Conservation (phyloP, 2,329 filamentous ascomycete genomes). For the Chaetomiaceae sp. region DNA sequence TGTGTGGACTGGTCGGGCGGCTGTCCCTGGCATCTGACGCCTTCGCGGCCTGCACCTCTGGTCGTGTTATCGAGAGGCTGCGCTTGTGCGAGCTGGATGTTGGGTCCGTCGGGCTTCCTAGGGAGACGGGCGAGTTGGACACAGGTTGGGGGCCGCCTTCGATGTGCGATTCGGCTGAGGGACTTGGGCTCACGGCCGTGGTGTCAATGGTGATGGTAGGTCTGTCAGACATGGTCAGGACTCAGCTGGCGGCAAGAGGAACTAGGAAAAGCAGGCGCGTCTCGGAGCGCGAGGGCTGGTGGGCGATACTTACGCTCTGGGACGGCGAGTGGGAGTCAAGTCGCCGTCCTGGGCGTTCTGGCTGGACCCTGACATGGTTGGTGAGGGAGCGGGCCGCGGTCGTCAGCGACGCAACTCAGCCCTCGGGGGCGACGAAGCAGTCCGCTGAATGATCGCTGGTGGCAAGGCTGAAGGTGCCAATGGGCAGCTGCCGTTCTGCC, state of each 20-base stretch:
- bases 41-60: slow-evolving; percentile 50
- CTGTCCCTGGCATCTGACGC: slow-evolving; percentile 64
- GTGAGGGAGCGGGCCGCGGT: slow-evolving; percentile 18
- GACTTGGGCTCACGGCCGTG: slow-evolving; percentile 35
- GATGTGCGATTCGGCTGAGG: slow-evolving; percentile 30
- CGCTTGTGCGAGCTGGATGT: slow-evolving; percentile 27
- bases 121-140: slow-evolving; percentile 34
- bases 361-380: slow-evolving; percentile 21
- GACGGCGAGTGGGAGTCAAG: slow-evolving; percentile 28
- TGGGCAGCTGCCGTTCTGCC: slow-evolving; percentile 1
- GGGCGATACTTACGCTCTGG: slow-evolving; percentile 36
- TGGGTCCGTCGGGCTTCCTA: slow-evolving; percentile 26
- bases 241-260: slow-evolving; percentile 2
- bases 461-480: slow-evolving; percentile 11
- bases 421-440: slow-evolving; percentile 10
- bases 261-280: background rate
- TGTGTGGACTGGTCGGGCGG: slow-evolving; percentile 67
- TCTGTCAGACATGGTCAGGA: slow-evolving; percentile 31
- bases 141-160: slow-evolving; percentile 27
- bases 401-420: slow-evolving; percentile 22
- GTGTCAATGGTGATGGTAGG: slow-evolving; percentile 55
- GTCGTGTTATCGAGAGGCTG: slow-evolving; percentile 27
- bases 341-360: slow-evolving; percentile 19
- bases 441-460: slow-evolving; percentile 5
- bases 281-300: background rate